Evolutionary conservation across 495 filamentous ascomycete genomes (phyloP), one percentile per base, ranked within the genome.

Genomic region (Xylaria grammica): DNA sequence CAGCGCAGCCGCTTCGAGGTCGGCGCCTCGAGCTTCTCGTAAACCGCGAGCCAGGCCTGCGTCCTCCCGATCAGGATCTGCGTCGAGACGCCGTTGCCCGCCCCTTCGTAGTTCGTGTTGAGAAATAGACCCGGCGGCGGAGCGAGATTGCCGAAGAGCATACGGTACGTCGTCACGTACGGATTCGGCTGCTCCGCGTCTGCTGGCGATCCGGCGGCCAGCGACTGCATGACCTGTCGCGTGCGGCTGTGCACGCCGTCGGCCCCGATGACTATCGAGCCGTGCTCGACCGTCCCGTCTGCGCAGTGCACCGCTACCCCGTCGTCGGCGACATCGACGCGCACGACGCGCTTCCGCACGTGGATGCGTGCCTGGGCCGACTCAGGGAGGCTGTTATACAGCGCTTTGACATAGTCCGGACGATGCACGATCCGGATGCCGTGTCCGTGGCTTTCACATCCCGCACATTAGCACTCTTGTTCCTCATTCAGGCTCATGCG

Each of bases 201-300:
- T 5, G 64, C 66, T 57, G 72, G 34, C 42, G 44, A n/a, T 30
- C 69, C 67, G 29, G 73, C 48, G 5, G 71, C 75, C 50, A 77
- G 63, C 6, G 69, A 62, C 69, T 78, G 76, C 64, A 85, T 76
- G 51, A 74, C 74, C 19, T 77, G 65, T 4, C 83, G 76, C 11
- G 79, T 74, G 8, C 75, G 73, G 51, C 77, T 81, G 66, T 83
- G 78, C 32, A 82, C 77, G 20, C 85, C 84, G 66, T 86, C 85
- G 13, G 78, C 80, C 4, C 83, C 85, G 22, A 86, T 69, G 29
- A 88, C 78, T 34, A 86, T 72, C 58, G 76, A 75, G 3, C 85
- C 85, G 9, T 65, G 49, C 56, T 75, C 74, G 2, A 71, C 50
- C 24, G 70, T 67, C 1, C 84, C 84, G 61, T 84, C 78, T 11